Percentiles rank a stretch among this genome's conserved stretches.
These are phyloP conservation scores for Populus hybrid DNA, from an alignment of 441 rosid genomes.

Conservation along the genomic window DNA sequence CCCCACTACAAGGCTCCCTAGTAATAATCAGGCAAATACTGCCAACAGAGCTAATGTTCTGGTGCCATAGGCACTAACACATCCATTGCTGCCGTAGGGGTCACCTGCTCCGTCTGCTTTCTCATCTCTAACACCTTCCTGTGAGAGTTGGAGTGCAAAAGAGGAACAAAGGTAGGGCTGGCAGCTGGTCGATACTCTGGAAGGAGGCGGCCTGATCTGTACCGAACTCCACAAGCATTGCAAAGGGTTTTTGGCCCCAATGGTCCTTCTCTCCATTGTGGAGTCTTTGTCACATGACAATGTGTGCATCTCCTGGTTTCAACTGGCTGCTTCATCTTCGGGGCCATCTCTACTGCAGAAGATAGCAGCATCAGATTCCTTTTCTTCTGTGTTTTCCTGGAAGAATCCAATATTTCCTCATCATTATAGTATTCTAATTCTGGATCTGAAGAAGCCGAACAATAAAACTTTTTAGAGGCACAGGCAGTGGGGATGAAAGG, in stretches of 20 bases:
- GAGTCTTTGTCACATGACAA: slow-evolving; percentile 80
- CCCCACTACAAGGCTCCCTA: slow-evolving; percentile 28
- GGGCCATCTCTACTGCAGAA: slow-evolving; percentile 22
- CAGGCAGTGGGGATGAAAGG: slow-evolving; percentile 22
- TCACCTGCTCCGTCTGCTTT: slow-evolving; percentile 33
- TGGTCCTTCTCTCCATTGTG: slow-evolving; percentile 98
- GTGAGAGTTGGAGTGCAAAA: slow-evolving; percentile 90
- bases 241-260: slow-evolving; percentile 83
- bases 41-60: slow-evolving; percentile 32
- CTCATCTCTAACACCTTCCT: slow-evolving; percentile 89
- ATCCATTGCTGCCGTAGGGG: slow-evolving; percentile 6
- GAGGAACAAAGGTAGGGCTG: slow-evolving; percentile 75
- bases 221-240: slow-evolving; percentile 94
- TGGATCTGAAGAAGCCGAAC: slow-evolving; percentile 29
- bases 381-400: slow-evolving; percentile 44
- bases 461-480: slow-evolving; percentile 23
- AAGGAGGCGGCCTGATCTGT: slow-evolving; percentile 77
- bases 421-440: slow-evolving; percentile 30
- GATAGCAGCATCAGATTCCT: slow-evolving; percentile 34
- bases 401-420: slow-evolving; percentile 26
- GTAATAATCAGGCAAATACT: slow-evolving; percentile 31
- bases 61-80: slow-evolving; percentile 17
- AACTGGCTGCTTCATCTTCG: slow-evolving; percentile 20
- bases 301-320: slow-evolving; percentile 61
- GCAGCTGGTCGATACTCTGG: slow-evolving; percentile 95